Evolutionary conservation across 2,329 filamentous ascomycete species (phyloP), one percentile per base, ranked within the genome.

Genomic region (Trichoderma koningiopsis): DNA sequence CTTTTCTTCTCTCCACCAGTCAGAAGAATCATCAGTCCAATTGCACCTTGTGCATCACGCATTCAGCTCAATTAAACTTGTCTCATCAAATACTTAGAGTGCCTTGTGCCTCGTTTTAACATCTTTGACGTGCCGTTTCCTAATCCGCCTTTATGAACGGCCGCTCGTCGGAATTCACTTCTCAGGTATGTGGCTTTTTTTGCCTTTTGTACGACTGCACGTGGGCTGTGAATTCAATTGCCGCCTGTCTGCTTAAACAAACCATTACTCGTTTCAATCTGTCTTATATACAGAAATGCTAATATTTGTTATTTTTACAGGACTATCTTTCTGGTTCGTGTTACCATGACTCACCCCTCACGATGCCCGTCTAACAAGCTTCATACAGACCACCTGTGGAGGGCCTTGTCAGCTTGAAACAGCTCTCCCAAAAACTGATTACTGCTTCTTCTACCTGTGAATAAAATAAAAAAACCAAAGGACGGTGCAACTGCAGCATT

Each of bases 81-180:
- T 27, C 33, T 43, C 40, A 19, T 19, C 37, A 19, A 16, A 43
- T 40, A 40, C 5, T 43, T 24, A 69, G 68, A 72, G 71, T 70
- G 71, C 72, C 35, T 69, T 59, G 68, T 29, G 70, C 70, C 71
- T 72, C 72, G 60, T 27, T 55, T 64, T 14, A 19, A 33, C n/a
- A 11, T 53, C 55, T 40, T 63, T 59, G 69, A 53, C 72, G 70
- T 75, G 77, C 73, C 74, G 75, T 74, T 74, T 61, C 68, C 56
- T 67, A 81, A 86, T 82, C 86, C 85, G 91, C 89, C 86, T 89
- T 90, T 91, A 94, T 94, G 91, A 91, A 90, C 91, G 91, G 91
- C 86, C 90, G 90, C 87, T 86, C 88, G 84, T 93, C 92, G 82
- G 87, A 91, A 82, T 94, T 93, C 86, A 94, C 92, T 84, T 94